Conservation (phyloP, 2,329 filamentous ascomycete species). For the Alternaria viburni region DNA sequence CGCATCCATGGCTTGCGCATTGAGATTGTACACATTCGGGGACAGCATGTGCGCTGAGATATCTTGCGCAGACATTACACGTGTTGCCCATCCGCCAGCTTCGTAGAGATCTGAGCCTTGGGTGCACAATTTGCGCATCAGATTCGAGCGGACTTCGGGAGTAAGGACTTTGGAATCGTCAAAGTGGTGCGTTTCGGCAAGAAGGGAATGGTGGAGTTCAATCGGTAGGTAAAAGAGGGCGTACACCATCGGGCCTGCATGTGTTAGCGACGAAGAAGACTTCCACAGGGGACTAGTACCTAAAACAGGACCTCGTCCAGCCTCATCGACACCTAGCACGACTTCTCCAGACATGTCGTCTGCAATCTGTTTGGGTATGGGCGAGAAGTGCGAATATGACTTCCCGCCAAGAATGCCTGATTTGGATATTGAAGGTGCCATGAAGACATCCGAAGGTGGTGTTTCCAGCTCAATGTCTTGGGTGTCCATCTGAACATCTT, state of each 20-base stretch:
- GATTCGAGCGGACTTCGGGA: slow-evolving; percentile 73
- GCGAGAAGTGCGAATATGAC: slow-evolving; percentile 57
- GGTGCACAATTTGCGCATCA: slow-evolving; percentile 77
- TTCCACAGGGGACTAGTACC: slow-evolving; percentile 60
- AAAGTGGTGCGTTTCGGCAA: slow-evolving; percentile 82
- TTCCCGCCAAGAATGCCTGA: slow-evolving; percentile 50
- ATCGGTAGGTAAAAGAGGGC: slow-evolving; percentile 73
- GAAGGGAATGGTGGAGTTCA: slow-evolving; percentile 71
- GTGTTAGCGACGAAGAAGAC: slow-evolving; percentile 15
- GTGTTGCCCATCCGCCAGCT: slow-evolving; percentile 83
- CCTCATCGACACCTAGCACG: slow-evolving; percentile 90
- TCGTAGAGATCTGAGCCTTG: slow-evolving; percentile 62
- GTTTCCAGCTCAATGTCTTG: slow-evolving; percentile 47
- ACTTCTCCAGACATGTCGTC: slow-evolving; percentile 64
- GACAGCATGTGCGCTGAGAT: slow-evolving; percentile 81
- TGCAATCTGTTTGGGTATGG: slow-evolving; percentile 50
- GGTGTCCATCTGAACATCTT: slow-evolving; percentile 43
- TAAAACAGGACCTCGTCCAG: slow-evolving; percentile 90
- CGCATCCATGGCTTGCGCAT: slow-evolving; percentile 93
- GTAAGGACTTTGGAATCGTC: slow-evolving; percentile 95
- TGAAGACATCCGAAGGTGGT: slow-evolving; percentile 50
- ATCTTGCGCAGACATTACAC: slow-evolving; percentile 80
- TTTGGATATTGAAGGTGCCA: slow-evolving; percentile 55
- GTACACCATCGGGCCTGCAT: slow-evolving; percentile 71
- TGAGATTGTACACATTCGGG: slow-evolving; percentile 79